Evolutionary conservation across 2,329 filamentous ascomycete genomes (phyloP).

Genomic region (Neurospora sp.): DNA sequence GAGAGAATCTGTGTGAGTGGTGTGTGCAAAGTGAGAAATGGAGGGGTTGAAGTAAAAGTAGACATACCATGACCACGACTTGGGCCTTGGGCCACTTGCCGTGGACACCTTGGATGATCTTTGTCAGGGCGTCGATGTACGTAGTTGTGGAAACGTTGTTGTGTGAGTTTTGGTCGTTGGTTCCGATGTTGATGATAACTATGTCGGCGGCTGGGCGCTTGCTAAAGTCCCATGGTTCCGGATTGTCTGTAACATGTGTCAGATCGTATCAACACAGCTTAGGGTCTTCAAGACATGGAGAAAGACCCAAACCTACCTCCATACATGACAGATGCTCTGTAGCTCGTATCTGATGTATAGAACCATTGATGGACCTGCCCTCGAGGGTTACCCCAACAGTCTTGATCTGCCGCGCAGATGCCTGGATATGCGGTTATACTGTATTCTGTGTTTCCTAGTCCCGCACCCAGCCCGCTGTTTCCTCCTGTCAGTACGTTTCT

Average conservation of each 20-base stretch:
- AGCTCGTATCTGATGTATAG: conserved; percentile 43
- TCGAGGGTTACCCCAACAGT: conserved; percentile 43
- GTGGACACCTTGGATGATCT: conserved; percentile 36
- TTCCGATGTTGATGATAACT: conserved; percentile 37
- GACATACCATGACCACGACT: conserved; percentile 32
- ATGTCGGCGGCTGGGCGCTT: conserved; percentile 33
- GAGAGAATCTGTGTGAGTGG: not conserved
- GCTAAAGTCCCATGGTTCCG: conserved; percentile 35
- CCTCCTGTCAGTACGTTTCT: not conserved
- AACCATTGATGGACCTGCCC: conserved; percentile 48
- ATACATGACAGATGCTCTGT: conserved; percentile 34
- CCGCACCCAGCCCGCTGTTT: conserved; percentile 37
- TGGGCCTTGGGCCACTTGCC: conserved; percentile 36
- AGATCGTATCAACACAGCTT: not conserved
- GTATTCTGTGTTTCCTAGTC: conserved; percentile 49
- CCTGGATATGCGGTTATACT: conserved; percentile 49
- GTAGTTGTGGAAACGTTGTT: conserved; percentile 30
- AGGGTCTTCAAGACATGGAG: too few relatives aligned
- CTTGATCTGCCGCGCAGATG: conserved; percentile 44
- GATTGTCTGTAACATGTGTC: conserved; percentile 23
- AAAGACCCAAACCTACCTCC: conserved; percentile 22
- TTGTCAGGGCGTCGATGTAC: conserved; percentile 32
- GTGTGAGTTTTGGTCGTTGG: conserved; percentile 33
- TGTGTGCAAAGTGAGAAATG: conserved; percentile 6
- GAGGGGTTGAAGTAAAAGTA: not conserved